Base-by-base conservation (phyloP, 805 yeast genomes). In the Yarrowia hollandica region DNA sequence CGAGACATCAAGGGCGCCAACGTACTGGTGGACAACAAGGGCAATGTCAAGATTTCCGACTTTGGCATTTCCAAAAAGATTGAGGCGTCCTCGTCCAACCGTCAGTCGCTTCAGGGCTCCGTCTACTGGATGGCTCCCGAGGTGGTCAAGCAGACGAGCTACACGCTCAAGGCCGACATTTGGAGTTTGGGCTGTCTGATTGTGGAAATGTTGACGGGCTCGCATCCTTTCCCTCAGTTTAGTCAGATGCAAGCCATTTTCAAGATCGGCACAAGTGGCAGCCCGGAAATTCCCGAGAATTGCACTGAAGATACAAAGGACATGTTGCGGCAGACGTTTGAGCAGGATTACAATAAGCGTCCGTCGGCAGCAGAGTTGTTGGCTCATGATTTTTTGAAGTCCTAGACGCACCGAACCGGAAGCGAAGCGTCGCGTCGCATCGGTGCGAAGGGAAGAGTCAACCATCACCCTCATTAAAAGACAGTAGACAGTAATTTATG, bases 61-160 rank as follows among this genome's bases (percentile, higher is more conserved):
- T 89, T 89, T 69, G 96, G 96, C 30, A 86, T 89, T 34, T 86
- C 94, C 18, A 82, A 82, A 62, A 83, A 83, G 61, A 73, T 84
- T 7, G 85, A 87, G 35, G 83, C 87, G 30, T 71, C 70, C 66
- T 72, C 66, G 55, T 62, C 66, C 22, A 82, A 81, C 63, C 80
- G 97, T 41, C 91, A 88, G 1, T 90, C 96, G 0, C 74, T 90
- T 57, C 97, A 92, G 72, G 99, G 99, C 0, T 89, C 96, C 0
- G 90, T 92, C 0, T 94, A 86, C 69, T 94, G 99, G 98, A 94
- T 94, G 99, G 98, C 99, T 0, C 99, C 99, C 0, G 99, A 94
- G 70, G 98, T 94, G 8, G 98, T 94, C 15, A 89, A 90, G 67
- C 97, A 91, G 68, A 85, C 88, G 1, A 88, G 90, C 0, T 88